Percentiles rank a stretch among this genome's conserved stretches.
Conservation (phyloP, 2,329 filamentous ascomycete genomes). For the Huntiella decipiens region DNA sequence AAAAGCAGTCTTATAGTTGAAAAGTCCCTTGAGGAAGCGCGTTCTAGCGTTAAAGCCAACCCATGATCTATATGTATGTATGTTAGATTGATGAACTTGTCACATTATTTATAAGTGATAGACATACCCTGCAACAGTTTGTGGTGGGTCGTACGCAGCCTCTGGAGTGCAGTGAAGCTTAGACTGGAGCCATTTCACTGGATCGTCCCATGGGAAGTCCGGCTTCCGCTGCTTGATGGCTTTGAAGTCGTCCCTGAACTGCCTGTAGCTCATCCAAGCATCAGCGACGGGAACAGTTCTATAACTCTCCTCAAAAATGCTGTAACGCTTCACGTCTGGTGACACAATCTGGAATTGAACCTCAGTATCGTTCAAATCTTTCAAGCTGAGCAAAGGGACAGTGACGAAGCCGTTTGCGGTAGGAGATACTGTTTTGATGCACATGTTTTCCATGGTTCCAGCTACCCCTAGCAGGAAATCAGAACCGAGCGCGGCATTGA, state of each 20-base stretch:
- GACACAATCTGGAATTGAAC: constrained; percentile 40
- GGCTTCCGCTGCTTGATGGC: no score
- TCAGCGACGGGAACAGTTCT: background rate
- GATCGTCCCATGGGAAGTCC: background rate
- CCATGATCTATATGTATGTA: constrained; percentile 26
- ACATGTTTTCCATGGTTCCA: constrained; percentile 44
- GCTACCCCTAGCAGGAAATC: constrained; percentile 35
- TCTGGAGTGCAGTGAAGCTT: constrained; percentile 45
- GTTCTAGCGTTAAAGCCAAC: constrained; percentile 49
- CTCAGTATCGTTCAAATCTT: constrained; percentile 33
- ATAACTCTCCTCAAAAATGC: constrained; percentile 32
- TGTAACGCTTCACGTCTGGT: constrained; percentile 15
- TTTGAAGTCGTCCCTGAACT: background rate
- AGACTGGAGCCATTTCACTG: constrained; percentile 30
- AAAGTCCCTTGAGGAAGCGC: constrained; percentile 52
- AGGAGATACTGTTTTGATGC: constrained; percentile 37
- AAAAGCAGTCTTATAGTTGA: constrained; percentile 48
- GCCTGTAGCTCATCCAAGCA: constrained; percentile 5
- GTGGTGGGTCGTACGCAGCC: constrained; percentile 34
- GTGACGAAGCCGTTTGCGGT: constrained; percentile 19
- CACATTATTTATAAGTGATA: background rate
- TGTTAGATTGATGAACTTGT: constrained; percentile 3
- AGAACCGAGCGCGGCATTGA: constrained; percentile 53
- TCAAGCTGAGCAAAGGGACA: constrained; percentile 24
- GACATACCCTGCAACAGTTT: constrained; percentile 33